phyloP scores from a whole-genome alignment of 2,329 filamentous ascomycete species.

The Catunica adiposa region DNA sequence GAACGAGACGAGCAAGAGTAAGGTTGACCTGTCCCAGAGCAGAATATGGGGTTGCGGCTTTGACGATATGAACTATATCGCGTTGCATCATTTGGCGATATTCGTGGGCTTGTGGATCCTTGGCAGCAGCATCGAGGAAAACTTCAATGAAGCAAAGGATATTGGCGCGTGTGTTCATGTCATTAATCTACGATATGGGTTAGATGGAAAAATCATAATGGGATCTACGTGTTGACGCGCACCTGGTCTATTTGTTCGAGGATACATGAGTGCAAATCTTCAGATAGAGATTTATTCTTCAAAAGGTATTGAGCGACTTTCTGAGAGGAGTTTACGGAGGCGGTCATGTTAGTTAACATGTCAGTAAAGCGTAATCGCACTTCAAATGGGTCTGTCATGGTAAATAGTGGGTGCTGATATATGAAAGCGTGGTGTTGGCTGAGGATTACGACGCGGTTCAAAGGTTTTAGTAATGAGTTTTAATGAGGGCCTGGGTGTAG shows the following conservation, averaged over 20 bases:
- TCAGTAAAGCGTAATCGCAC: conserved; percentile 93
- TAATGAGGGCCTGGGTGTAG: neutral
- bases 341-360: conserved; percentile 79
- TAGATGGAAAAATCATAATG: neutral
- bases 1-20: conserved; percentile 72
- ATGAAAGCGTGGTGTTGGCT: neutral
- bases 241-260: conserved; percentile 84
- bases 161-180: conserved; percentile 93
- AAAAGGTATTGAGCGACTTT: conserved; percentile 92
- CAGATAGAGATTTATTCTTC: conserved; percentile 85
- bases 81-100: conserved; percentile 92
- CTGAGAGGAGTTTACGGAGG: conserved; percentile 71
- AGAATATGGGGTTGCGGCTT: conserved; percentile 76
- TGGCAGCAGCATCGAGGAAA: conserved; percentile 71
- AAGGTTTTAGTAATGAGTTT: neutral
- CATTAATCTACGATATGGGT: conserved; percentile 41
- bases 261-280: conserved; percentile 94
- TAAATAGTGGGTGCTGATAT: conserved; percentile 6
- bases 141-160: conserved; percentile 99
- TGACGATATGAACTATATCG: conserved; percentile 80
- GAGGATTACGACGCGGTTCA: neutral
- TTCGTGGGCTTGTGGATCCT: conserved; percentile 50
- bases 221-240: conserved; percentile 9
- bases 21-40: conserved; percentile 84
- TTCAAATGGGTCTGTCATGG: conserved; percentile 75